phyloP scores from a whole-genome alignment of 2,329 filamentous ascomycete genomes.

The Beauveria medogensis region DNA sequence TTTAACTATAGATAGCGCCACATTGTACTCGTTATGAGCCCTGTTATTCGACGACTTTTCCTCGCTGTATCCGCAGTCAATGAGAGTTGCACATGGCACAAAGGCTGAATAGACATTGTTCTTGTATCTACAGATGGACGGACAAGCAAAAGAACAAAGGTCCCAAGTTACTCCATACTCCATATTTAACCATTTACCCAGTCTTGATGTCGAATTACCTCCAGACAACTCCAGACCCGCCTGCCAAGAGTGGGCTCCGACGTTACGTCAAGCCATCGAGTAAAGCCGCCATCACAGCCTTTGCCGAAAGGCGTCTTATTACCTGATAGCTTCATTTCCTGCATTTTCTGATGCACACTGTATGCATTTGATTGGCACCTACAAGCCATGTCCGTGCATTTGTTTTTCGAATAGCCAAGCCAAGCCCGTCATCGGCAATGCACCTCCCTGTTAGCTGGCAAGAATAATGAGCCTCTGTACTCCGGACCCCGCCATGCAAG shows the following conservation, averaged over 20 bases:
- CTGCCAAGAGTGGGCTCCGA: neutral
- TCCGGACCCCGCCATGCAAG: neutral
- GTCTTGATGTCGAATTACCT: neutral
- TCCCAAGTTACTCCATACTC: too few relatives aligned
- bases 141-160: neutral
- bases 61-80: neutral
- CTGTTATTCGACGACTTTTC: too few relatives aligned
- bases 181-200: too few relatives aligned
- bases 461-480: neutral
- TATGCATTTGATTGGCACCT: neutral
- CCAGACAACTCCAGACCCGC: neutral
- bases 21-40: neutral
- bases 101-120: neutral
- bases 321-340: constrained; percentile 6
- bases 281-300: neutral
- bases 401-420: neutral
- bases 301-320: constrained; percentile 1
- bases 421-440: neutral
- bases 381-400: neutral
- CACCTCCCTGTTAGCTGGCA: neutral
- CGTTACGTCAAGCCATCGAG: constrained; percentile 9
- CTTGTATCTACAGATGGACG: neutral
- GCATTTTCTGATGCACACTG: neutral
- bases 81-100: neutral
- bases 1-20: too few relatives aligned